Evolutionary conservation across 371 early-diverging fungal genomes (phyloP), one percentile per base, ranked within the genome.

Genomic region (Apophysomyces sp.): DNA sequence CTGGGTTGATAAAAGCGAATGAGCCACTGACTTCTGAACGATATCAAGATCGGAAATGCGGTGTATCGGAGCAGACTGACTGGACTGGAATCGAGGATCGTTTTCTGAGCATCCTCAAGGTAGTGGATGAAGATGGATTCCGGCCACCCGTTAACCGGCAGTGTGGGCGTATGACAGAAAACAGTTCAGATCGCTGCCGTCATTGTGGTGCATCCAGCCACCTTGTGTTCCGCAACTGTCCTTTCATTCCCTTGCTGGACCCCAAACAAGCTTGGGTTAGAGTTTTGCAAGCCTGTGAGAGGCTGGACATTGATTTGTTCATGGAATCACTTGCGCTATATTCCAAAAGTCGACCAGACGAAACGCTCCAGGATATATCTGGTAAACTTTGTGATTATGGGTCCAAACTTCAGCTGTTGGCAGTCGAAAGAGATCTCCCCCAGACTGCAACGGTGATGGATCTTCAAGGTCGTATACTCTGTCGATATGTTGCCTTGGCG

Each of bases 41-140:
- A 18, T 44, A n/a, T 16, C 21, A 16, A 7, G 9, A 41, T 13
- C n/a, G 49, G 49, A n/a, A 21, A 21, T 9, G 21, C 21, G 9
- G 9, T 44, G 21, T 18, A 5, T 9, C 11, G 49, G 49, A 44
- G 3, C 8, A 8, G 7, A 21, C 49, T 4, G 49, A 44, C 8
- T 44, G 16, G 49, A 21, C 24, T 21, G 49, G 21, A 18, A 3
- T 44, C 4, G 66, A 66, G 61, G 66, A 66, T 7, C 61, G 57
- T 13, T 66, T 60, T 52, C 51, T 57, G 3, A 66, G 66, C 24
- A 66, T 66, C 29, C 40, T 66, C 9, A 60, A 54, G 21, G 61
- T 66, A 0, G 57, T 66, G 7, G 66, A 61, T 7, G 61, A 66
- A 21, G 66, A 66, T 7, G 29, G 24, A 21, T 28, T 31, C 15